Base-by-base conservation (phyloP, 352 stramenopile species). In the Phytophthora lateralis region DNA sequence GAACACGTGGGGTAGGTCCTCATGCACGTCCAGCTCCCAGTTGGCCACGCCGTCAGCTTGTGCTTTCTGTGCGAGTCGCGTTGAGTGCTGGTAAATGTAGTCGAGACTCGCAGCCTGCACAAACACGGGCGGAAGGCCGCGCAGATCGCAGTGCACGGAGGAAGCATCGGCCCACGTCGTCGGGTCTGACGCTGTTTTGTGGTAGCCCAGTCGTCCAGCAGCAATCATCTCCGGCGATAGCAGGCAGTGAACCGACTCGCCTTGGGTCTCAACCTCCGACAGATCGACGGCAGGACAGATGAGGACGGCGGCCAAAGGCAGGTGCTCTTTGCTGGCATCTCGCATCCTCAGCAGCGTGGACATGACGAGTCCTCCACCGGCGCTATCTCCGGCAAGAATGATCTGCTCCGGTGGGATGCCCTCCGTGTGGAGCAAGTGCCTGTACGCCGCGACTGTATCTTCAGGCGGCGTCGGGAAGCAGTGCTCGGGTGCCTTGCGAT, bases 101-200 rank as follows among this genome's bases (percentile, higher is more conserved):
- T 88, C 78, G 9, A 73, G 50, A 24, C 45, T 66, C 4, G 39
- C 78, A 51, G 72, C 61, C 42, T 84, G 78, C n/a, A 88, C 46
- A 29, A 82, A 75, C 39, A 79, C 61, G 3, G 78, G 75, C 3
- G 78, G 67, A 14, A 88, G 69, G 6, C 49, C 70, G 17, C 54
- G 48, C 20, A 88, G 60, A 46, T 85, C 63, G 54, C 78, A 84
- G 66, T 88, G 76, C 27, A 80, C 69, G n/a, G 74, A 63, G 10
- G 74, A 83, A 9, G 74, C 72, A 38, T 82, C 66, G 1, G 54
- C 44, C 74, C 74, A 75, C 14, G 67, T 75, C 9, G 20, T 50
- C 21, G 57, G 61, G 59, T 73, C 58, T 6, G 43, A 39, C 2
- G 24, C 27, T 2, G 60, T 67, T 6, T 30, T 50, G 42, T 73